Base-by-base conservation (phyloP, 306 rosid genomes). In the Begonia masoniana region DNA sequence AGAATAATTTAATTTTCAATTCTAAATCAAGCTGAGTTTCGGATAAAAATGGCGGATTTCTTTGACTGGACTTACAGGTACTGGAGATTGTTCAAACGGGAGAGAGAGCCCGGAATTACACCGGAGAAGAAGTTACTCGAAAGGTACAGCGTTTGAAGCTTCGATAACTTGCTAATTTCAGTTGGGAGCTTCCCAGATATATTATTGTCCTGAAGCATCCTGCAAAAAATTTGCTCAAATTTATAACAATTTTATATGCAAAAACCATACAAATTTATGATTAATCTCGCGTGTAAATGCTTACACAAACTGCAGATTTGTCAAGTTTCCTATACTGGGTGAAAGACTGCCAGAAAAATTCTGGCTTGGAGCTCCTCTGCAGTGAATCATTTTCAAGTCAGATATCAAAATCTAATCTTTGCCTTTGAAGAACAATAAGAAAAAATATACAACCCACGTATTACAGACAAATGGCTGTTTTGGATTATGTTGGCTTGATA, bases 291-390 rank as follows among this genome's bases (percentile, higher is more conserved):
- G 7, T 31, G 39, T 31, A 31, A 61, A 35, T 42, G 74, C 99
- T 83, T 58, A 92, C 96, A 87, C 72, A 54, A 67, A 57, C 69
- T 61, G 80, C 21, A 92, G 87, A 58, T 83, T 73, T 35, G 96
- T 76, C 75, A 92, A 82, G 69, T 78, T 83, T 62, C 84, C 86
- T 15, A 92, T 74, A 78, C 85, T 76, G 58, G 99, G 78, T 39
- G 96, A 87, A 54, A 92, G 83, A 35, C 59, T 77, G 10, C 99
- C 99, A 15, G 95, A 87, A 48, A 92, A 63, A 46, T 72, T 74
- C 51, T 81, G 95, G 78, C 93, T 83, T 56, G 94, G 95, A 72
- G 76, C 72, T 65, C 87, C 87, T 47, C 99, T 92, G 77, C 49
- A 70, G 54, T 59, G 64, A 63, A 62, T 23, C 48, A 64, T 14